Evolutionary conservation across 139 green algal species (phyloP).

Genomic region (Chlamydomonas sphaeroides): DNA sequence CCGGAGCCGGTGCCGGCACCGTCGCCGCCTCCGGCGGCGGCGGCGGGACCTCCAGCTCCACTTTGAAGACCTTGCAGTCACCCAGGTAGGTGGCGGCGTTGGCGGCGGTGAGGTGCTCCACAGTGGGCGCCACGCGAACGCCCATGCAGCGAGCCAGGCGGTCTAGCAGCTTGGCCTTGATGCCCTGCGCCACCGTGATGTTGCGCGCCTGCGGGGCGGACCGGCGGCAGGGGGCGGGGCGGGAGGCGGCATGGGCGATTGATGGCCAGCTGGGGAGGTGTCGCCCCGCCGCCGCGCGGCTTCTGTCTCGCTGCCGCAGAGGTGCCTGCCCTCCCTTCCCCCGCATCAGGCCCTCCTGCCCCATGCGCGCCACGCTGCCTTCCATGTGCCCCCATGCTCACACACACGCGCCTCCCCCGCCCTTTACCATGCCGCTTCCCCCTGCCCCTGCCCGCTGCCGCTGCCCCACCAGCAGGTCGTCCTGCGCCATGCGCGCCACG

Average conservation of each 20-base stretch:
- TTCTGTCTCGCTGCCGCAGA: too few species aligned
- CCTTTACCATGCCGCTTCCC: neutral
- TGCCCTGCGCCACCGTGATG: conserved; percentile 72
- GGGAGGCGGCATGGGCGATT: too few species aligned
- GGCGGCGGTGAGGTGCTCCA: conserved; percentile 62
- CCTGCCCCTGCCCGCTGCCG: too few species aligned
- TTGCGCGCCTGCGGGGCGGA: conserved; percentile 21
- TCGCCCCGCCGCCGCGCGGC: too few species aligned
- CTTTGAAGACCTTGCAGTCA: conserved; percentile 70
- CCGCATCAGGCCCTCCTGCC: too few species aligned
- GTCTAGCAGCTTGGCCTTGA: conserved; percentile 78
- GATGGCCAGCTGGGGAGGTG: too few species aligned
- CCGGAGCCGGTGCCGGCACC: neutral
- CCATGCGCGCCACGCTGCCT: too few species aligned
- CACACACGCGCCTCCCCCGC: too few species aligned
- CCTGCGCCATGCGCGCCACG: conserved; percentile 73
- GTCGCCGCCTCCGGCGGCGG: neutral
- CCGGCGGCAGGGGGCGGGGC: too few species aligned
- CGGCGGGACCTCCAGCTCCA: conserved; percentile 55
- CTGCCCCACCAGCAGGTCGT: conserved; percentile 62
- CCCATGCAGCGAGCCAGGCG: conserved; percentile 73
- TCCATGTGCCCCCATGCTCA: too few species aligned
- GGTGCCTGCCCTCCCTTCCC: neutral
- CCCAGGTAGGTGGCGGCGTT: conserved; percentile 47
- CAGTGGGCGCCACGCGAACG: conserved; percentile 58